phyloP scores from a whole-genome alignment of 2,329 filamentous ascomycete species.

The Aureobasidium sp. region DNA sequence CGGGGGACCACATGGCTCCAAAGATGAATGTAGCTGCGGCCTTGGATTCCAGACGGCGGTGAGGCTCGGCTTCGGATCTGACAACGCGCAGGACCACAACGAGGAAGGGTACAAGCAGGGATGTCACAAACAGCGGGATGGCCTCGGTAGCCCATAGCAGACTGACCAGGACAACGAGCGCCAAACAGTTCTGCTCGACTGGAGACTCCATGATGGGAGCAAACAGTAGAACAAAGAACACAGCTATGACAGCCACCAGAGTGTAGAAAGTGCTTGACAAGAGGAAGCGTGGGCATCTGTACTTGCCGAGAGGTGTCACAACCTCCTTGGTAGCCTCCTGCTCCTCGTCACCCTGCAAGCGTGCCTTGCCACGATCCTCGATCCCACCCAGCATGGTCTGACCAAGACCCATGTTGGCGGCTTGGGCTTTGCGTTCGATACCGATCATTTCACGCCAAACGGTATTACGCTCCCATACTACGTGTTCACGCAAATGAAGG shows the following conservation, averaged over 20 bases:
- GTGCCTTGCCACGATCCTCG: conserved; percentile 56
- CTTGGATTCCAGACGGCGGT: conserved; percentile 67
- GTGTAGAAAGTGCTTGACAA: conserved; percentile 74
- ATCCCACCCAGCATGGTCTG: conserved; percentile 72
- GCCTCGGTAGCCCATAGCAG: conserved; percentile 96
- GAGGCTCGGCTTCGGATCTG: conserved; percentile 62
- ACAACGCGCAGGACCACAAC: conserved; percentile 82
- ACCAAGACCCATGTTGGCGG: conserved; percentile 74
- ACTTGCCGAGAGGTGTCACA: conserved; percentile 68
- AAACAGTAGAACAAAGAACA: conserved; percentile 68
- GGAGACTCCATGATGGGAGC: conserved; percentile 75
- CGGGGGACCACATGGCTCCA: conserved; percentile 95
- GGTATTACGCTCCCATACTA: conserved; percentile 97
- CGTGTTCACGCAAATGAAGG: conserved; percentile 86
- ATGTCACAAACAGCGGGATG: conserved; percentile 94
- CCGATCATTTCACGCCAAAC: conserved; percentile 99
- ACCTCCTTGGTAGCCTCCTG: conserved; percentile 57
- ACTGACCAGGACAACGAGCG: conserved; percentile 88
- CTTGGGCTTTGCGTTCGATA: conserved; percentile 90
- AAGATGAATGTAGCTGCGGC: conserved; percentile 79
- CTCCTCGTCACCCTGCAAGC: conserved; percentile 79
- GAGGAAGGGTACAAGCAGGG: conserved; percentile 85
- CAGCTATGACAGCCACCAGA: conserved; percentile 57
- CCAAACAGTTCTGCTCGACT: conserved; percentile 93
- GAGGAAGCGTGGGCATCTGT: conserved; percentile 72